Evolutionary conservation across 768 basidiomycete species (phyloP), one percentile per base, ranked within the genome.

Genomic region (Calocybe cyanea): DNA sequence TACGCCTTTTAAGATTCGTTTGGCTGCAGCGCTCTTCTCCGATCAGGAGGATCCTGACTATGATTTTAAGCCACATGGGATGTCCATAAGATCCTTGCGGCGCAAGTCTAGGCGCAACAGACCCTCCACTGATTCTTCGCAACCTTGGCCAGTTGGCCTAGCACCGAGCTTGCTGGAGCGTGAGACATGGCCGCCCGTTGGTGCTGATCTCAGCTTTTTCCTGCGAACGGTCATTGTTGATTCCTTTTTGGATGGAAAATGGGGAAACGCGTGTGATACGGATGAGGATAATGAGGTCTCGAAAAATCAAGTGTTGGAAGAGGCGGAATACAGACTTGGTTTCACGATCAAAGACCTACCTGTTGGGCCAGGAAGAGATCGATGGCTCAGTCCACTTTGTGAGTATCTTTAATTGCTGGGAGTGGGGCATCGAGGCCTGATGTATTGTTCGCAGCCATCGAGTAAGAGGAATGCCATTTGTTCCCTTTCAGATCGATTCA

Each of bases 151-250:
- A 0, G 75, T 93, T 5, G 92, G 92, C 1, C 64, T 95, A 5
- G 83, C 87, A 7, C 71, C 81, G 0, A 76, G 78, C 2, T 63
- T 95, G n/a, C 76, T 85, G 30, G 81, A 86, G 36, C 71, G 84
- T 28, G 80, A 81, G 40, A 78, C 73, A 4, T 95, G 92, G 92
- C 92, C 92, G 0, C 92, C 92, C 10, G 84, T 86, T 14, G 89
- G 88, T 4, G 75, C 85, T 2, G 91, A 93, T 57, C 68, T 95
- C 39, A 87, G 88, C 55, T 92, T 86, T 64, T 81, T 84, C 53
- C 67, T 95, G 34, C 67, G 91, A 42, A 86, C 87, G 0, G 92
- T 94, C 7, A 85, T 95, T 54, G 78, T 92, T 7, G 92, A 92
- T 60, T 84, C 87, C 4, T 69, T 90, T 30, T 81, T 81, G 59